Base-by-base conservation (phyloP, 148 eudicot genomes). In the Silene uniflora region DNA sequence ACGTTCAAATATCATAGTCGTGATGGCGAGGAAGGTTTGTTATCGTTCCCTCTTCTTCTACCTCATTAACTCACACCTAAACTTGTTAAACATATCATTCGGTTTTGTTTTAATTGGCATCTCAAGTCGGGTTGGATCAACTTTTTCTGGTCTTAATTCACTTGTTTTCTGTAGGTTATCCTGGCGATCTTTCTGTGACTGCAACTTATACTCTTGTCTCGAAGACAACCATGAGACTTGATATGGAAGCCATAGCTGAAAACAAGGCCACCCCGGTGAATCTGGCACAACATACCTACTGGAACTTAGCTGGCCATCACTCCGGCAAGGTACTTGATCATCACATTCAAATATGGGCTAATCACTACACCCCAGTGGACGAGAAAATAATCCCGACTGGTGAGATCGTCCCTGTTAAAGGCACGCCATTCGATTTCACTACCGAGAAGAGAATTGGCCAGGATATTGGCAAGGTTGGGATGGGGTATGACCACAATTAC, bases 11-110 rank as follows among this genome's bases (percentile, higher is more conserved):
- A 92, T 76, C 92, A 76, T 24, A 88, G 92, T 73, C 82, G 52
- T 63, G 99, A 95, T 75, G 99, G 97, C 52, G 99, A 95, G 80
- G 99, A 95, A 95, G 98, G 98, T 93, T 11, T 4, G 75, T 71
- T 78, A 56, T 72, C 67, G 72, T 78, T 74, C 32, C 42, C 65
- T 58, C 70, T 27, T 62, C 56, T 47, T 5, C 11, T 22, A 6
- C n/a, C 18, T 42, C n/a, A 81, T 52, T 68, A 7, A 2, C 17
- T 42, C 55, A 10, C 55, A 42, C 25, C 18, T 49, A 68, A 16
- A 12, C 5, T 52, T 52, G 5, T 39, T 39, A 39, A 39, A 7
- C 44, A 39, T 8, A 9, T 39, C 44, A 39, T 39, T 39, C 10
- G 44, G 44, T 0, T 39, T 39, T 6, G 44, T 39, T 5, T 35